Percentiles rank a stretch among this genome's conserved stretches.
These are phyloP conservation scores for Paramecium pentaurelia DNA, from an alignment of 73 alveolate species.

Conservation along the genomic window DNA sequence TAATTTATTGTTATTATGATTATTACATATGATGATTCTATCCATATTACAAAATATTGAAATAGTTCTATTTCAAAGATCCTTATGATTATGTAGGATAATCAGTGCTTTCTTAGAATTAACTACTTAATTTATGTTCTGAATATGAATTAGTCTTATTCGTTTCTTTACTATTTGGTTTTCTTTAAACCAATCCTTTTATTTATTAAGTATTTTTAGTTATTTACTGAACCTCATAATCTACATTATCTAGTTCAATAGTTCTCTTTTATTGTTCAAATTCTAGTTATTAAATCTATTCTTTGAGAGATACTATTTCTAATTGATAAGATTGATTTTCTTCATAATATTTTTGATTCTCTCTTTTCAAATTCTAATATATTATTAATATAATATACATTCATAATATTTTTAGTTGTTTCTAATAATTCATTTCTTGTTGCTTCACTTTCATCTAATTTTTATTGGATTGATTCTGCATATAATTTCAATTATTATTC, in stretches of 20 bases:
- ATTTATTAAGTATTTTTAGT: slow-evolving; percentile 14
- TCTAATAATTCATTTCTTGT: slow-evolving; percentile 32
- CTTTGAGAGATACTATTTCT: background rate
- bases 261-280: background rate
- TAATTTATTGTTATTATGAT: background rate
- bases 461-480: slow-evolving; percentile 21
- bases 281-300: background rate
- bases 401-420: slow-evolving; percentile 1
- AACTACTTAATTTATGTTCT: slow-evolving; percentile 29
- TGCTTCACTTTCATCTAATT: slow-evolving; percentile 26
- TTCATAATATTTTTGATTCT: slow-evolving; percentile 1
- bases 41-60: background rate
- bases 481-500: slow-evolving; percentile 36
- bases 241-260: background rate
- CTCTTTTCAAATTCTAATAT: slow-evolving; percentile 26
- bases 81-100: slow-evolving; percentile 40
- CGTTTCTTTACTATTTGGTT: background rate
- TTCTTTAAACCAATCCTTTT: slow-evolving; percentile 1
- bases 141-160: slow-evolving; percentile 35
- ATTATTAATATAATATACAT: background rate
- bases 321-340: background rate
- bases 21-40: background rate
- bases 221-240: background rate
- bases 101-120: background rate
- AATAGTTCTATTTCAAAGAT: slow-evolving; percentile 21